Percentiles rank a stretch among this genome's conserved stretches.
These are phyloP conservation scores for Fusarium brevicatenulatum DNA, from an alignment of 2,329 filamentous ascomycete species.

Conservation along the genomic window DNA sequence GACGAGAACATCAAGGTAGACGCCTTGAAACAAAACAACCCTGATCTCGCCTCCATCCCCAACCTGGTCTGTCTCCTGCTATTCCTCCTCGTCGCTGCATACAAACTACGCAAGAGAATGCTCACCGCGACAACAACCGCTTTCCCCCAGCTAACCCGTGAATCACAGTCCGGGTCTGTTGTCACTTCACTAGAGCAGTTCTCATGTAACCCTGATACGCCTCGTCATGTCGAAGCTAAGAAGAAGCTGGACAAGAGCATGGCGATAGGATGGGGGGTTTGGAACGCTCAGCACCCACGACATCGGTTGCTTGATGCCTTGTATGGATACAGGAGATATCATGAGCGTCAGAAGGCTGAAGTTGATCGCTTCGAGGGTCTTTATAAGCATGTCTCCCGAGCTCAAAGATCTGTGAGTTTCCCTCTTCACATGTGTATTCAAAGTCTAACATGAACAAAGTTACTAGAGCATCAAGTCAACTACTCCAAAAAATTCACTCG, in stretches of 20 bases:
- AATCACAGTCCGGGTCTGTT: constrained; percentile 25
- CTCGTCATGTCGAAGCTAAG: constrained; percentile 47
- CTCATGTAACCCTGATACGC: constrained; percentile 30
- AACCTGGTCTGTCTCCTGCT: constrained; percentile 31
- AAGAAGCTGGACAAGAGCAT: constrained; percentile 46
- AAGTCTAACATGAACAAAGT: constrained; percentile 37
- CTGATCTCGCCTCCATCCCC: constrained; percentile 21
- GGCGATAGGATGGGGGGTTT: constrained; percentile 44
- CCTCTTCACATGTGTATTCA: rapidly evolving
- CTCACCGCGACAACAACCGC: neutral
- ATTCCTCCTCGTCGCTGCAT: neutral
- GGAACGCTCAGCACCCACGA: constrained; percentile 51
- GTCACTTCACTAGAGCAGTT: constrained; percentile 42
- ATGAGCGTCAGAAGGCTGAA: constrained; percentile 50
- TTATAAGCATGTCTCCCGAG: constrained; percentile 50
- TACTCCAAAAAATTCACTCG: constrained; percentile 65
- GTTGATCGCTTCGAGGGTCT: constrained; percentile 49
- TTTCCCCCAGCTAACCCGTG: constrained; percentile 10
- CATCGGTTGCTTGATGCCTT: constrained; percentile 55
- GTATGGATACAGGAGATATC: constrained; percentile 51
- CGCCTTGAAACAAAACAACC: constrained; percentile 1
- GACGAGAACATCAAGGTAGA: constrained; percentile 21
- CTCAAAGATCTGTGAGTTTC: constrained; percentile 45
- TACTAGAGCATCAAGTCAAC: constrained; percentile 65
- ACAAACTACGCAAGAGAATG: neutral